These are phyloP conservation scores for Hyparrhenia diplandra DNA, from an alignment of 176 grass and related monocot genomes.

Conservation along the genomic window DNA sequence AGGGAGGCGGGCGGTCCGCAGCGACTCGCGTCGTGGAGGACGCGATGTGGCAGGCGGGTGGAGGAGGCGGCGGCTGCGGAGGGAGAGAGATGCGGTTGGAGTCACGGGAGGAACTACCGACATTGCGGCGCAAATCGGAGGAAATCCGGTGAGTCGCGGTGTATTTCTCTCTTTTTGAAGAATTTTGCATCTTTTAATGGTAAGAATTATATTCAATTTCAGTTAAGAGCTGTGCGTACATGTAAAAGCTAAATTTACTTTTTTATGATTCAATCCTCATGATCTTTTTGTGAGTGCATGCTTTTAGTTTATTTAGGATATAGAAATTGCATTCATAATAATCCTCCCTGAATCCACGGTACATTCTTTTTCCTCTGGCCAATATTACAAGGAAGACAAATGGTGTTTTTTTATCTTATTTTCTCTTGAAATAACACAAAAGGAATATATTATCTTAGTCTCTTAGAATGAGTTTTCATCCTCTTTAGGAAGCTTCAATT, in stretches of 20 bases:
- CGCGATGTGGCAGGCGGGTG: background rate
- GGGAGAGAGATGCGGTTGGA: background rate
- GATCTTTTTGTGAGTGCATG: background rate
- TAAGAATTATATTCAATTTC: background rate
- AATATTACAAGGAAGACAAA: too few relatives aligned
- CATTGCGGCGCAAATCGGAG: conserved; percentile 59
- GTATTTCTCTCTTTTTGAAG: background rate
- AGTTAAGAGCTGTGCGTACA: background rate
- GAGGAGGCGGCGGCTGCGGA: background rate
- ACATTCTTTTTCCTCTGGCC: too few relatives aligned
- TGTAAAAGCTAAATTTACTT: background rate
- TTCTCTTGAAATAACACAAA: background rate
- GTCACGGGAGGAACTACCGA: conserved; percentile 28
- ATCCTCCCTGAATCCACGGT: too few relatives aligned
- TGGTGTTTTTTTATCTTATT: background rate
- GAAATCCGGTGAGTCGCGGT: conserved; percentile 49
- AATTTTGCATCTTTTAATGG: background rate
- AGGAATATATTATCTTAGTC: background rate
- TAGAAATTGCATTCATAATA: background rate
- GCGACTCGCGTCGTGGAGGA: conserved; percentile 36
- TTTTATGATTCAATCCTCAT: background rate
- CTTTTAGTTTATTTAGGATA: background rate
- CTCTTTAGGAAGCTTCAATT: background rate
- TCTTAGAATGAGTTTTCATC: background rate
- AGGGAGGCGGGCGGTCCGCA: conserved; percentile 31